Evolutionary conservation across 768 basidiomycete species (phyloP), one percentile per base, ranked within the genome.

Genomic region (Termitomyces sp.): DNA sequence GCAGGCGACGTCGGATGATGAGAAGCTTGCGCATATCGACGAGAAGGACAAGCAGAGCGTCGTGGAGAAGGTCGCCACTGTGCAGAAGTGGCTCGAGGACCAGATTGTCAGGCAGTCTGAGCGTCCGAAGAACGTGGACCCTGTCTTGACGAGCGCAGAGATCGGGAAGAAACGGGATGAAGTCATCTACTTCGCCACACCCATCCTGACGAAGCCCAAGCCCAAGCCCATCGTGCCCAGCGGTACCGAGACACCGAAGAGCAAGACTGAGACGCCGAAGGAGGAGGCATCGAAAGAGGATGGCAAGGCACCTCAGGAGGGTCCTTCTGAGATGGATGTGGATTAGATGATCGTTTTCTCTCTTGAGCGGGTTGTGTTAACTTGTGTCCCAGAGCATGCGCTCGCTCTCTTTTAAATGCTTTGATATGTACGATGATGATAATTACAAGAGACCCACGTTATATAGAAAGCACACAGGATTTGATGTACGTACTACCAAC

Each of bases 51-150:
- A 87, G 73, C 84, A 93, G 75, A 69, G 75, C 47, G 85, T 94
- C 61, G 80, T 98, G 64, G 97, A 99, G 76, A 90, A 89, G 72
- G 87, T 87, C 56, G 97, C 91, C 52, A 93, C 86, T 10, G 77
- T 88, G 39, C 88, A 93, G 74, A 91, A 97, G 75, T 98, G 96
- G 97, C 81, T 99, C 56, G 92, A 97, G 67, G 95, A 99, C 79
- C 84, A 90, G 79, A 84, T 85, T 58, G 87, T 84, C 59, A 78
- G 87, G 64, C 97, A 98, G 80, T 79, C 82, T 8, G 96, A 98
- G 79, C 79, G 87, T 55, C 75, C 88, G 70, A 96, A 97, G 86
- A 89, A 91, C 69, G 85, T 87, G 55, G 88, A 95, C 69, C 88
- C 94, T 26, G 82, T 92, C 59, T 72, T 98, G 71, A 93, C 81